Evolutionary conservation across 1,284 basidiomycete species (phyloP), one percentile per base, ranked within the genome.

Genomic region (Trametes versicolor): DNA sequence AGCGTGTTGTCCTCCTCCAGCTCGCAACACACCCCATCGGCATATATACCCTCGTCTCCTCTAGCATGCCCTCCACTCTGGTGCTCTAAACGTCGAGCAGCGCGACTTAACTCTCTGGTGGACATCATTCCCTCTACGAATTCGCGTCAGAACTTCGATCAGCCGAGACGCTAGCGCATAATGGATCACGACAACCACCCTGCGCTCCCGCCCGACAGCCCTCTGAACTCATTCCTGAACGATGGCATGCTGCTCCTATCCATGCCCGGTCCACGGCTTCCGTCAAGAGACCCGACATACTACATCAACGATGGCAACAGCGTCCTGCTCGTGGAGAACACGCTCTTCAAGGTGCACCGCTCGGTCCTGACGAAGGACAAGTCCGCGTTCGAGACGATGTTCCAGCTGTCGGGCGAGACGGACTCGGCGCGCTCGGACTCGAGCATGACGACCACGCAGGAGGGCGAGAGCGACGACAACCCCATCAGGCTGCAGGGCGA

Each of bases 241-340:
- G 76, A 77, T 37, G 74, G 73, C 58, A 76, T 78, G 68, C 74
- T 78, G 52, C 72, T 73, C 32, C 73, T 78, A 17, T 76, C 75
- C 12, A 77, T 78, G 23, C 75, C 77, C 10, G 76, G 75, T 4
- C 75, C 74, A 1, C 74, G 71, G 41, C 54, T 45, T 21, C 61
- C 61, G 8, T 36, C 41, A 21, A 76, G 80, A 54, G 83, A 83
- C 62, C 62, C 73, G 19, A 68, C 69, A 13, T 84, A 78, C 70
- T 83, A 84, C 70, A 81, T 88, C 63, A 76, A 82, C 48, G 88
- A 90, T 70, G 88, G 88, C 37, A 88, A 87, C 69, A 88, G 85
- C 66, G 79, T 89, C 6, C 70, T 90, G 32, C 77, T 84, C 29
- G 83, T 90, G 5, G 81, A 85, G 66, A 83, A 87, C 70, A 86